Conservation (phyloP, 140 eudicot genomes). For the Stevia rebaudiana region DNA sequence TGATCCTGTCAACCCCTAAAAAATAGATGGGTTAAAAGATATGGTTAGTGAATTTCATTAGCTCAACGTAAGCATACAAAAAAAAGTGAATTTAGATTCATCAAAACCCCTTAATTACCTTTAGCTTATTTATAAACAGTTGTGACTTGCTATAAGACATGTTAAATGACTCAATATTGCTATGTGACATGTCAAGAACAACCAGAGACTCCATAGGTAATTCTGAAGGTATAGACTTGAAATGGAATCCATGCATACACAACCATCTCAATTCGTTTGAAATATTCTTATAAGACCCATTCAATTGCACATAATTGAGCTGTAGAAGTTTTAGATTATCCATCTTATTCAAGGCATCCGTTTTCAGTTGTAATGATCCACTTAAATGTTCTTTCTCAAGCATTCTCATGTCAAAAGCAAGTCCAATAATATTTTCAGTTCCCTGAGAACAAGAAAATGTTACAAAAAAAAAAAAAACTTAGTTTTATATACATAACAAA, state of each 20-base stretch:
- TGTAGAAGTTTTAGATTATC: slow-evolving; percentile 12
- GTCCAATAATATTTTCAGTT: neutral
- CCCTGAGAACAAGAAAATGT: slow-evolving; percentile 5
- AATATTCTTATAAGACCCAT: neutral
- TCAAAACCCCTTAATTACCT: too few relatives aligned
- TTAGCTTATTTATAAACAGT: neutral
- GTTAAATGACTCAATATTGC: neutral
- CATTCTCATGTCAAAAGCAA: slow-evolving; percentile 3
- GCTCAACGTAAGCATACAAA: too few relatives aligned
- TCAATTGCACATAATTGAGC: neutral
- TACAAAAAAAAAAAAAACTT: neutral
- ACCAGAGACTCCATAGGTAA: slow-evolving; percentile 5
- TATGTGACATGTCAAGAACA: slow-evolving; percentile 11
- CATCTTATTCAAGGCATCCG: slow-evolving; percentile 2
- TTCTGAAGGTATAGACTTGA: neutral
- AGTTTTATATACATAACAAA: neutral
- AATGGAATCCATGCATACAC: slow-evolving; percentile 18
- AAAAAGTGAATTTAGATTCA: too few relatives aligned
- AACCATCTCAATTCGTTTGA: slow-evolving; percentile 11
- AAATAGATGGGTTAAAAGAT: too few relatives aligned
- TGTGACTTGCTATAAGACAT: neutral
- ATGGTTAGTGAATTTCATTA: neutral
- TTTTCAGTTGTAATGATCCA: neutral
- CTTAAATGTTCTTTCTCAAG: neutral
- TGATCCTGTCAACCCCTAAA: too few relatives aligned